Percentiles rank a stretch among this genome's conserved stretches.
These are phyloP conservation scores for Solanum raphanifolium DNA, from an alignment of 257 asterid species.

Conservation along the genomic window DNA sequence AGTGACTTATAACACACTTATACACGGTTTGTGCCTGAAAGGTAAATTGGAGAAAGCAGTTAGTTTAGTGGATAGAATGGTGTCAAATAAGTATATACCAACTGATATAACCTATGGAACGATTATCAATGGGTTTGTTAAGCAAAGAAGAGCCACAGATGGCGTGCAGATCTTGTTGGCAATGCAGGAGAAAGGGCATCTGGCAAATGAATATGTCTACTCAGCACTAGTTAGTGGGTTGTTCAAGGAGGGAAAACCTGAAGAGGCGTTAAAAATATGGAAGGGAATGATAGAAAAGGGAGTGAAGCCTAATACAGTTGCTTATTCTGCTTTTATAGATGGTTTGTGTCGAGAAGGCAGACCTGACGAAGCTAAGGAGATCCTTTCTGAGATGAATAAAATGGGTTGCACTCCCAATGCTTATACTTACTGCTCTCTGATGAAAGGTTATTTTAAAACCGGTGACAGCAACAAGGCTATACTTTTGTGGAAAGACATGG, in stretches of 20 bases:
- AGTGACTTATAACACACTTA: conserved; percentile 86
- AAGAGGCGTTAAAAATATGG: conserved; percentile 62
- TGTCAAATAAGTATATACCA: conserved; percentile 50
- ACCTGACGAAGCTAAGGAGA: conserved; percentile 56
- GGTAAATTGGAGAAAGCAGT: conserved; percentile 83
- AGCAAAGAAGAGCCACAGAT: conserved; percentile 58
- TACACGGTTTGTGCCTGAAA: conserved; percentile 74
- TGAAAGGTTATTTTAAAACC: conserved; percentile 73
- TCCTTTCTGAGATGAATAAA: conserved; percentile 44
- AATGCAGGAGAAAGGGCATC: conserved; percentile 70
- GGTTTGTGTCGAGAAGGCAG: conserved; percentile 65
- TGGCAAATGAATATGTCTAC: conserved; percentile 48
- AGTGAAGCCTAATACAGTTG: conserved; percentile 57
- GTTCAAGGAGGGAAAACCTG: conserved; percentile 57
- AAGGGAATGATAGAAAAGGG: conserved; percentile 51
- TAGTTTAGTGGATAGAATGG: conserved; percentile 60
- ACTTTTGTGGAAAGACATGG: conserved; percentile 66
- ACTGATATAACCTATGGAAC: conserved; percentile 79
- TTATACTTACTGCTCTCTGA: conserved; percentile 60
- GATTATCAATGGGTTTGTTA: conserved; percentile 67
- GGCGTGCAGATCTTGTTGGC: conserved; percentile 41
- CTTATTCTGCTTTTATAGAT: conserved; percentile 76
- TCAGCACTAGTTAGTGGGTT: conserved; percentile 82
- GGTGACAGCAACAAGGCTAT: conserved; percentile 59
- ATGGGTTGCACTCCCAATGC: conserved; percentile 61